Base-by-base conservation (phyloP, 108 stramenopile species). In the Skeletonema grethae region DNA sequence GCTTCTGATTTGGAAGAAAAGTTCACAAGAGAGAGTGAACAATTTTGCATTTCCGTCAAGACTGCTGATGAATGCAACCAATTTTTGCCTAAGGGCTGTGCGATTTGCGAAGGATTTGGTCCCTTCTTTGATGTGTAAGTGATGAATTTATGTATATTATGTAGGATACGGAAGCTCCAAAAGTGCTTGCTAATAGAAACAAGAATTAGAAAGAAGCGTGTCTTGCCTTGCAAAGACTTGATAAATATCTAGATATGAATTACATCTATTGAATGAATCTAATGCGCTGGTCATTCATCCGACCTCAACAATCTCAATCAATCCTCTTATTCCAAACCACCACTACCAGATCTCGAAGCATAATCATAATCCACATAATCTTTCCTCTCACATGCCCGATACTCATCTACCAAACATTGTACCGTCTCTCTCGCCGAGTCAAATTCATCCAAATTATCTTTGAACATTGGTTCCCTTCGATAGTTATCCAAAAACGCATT, bases 401-500 rank as follows among this genome's bases (percentile, higher is more conserved):
- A 99, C 79, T 99, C 99, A 32, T 98, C 97, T 34, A 97, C 91
- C 56, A 99, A 79, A 41, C 83, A 82, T 67, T 88, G 90, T 32
- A 99, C 98, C 38, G 97, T 95, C 71, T 98, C 99, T 60, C 98
- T 86, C 10, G 97, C 86, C 59, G 86, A 69, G 72, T 99, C 98
- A 69, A 99, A 99, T 75, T 99, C 99, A 62, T 98, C 98, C 61
- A 98, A 84, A 48, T 85, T 90, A 75, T 98, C 97, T 39, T 84
- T 72, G 84, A 99, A 99, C 86, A 98, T 92, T 67, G 97, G 97
- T 72, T 99, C 97, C 59, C 84, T 76, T 43, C 96, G 88, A 84
- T 98, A 99, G 66, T 97, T 94, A 56, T 98, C 98, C 60, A 99
- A 63, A 90, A 98, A 99, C 10, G 99, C 99, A 82, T 98, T 98